A percentile compares a stretch with the other conserved stretches of the same genome.
Evolutionary conservation across 2,329 filamentous ascomycete species (phyloP).

Genomic region (Ascocoryne sarcoides): DNA sequence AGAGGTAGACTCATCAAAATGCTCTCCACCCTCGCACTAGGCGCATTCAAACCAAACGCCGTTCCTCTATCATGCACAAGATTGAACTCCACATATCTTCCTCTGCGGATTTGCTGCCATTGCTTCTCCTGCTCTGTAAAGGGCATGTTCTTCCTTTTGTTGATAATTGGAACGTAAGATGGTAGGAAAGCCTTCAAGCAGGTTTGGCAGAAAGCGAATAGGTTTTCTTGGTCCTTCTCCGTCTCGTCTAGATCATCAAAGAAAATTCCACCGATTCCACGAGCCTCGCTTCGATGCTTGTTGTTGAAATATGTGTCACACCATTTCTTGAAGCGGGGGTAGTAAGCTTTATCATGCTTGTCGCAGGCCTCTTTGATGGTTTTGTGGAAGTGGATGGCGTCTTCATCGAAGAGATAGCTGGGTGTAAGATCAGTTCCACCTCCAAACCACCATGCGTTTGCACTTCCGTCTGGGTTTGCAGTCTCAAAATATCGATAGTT

Average conservation of each 20-base stretch:
- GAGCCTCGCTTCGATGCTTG: constrained; percentile 78
- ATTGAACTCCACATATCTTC: constrained; percentile 98
- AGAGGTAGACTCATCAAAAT: constrained; percentile 95
- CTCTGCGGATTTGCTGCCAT: constrained; percentile 91
- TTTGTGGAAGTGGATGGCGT: constrained; percentile 92
- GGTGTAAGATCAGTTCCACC: constrained; percentile 92
- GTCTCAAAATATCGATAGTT: constrained; percentile 99
- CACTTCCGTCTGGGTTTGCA: constrained; percentile 69
- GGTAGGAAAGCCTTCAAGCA: constrained; percentile 82
- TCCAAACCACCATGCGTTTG: constrained; percentile 95
- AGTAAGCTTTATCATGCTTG: constrained; percentile 85
- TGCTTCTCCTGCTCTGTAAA: constrained; percentile 80
- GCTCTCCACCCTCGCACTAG: constrained; percentile 85
- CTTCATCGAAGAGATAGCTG: constrained; percentile 90
- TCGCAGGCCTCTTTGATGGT: constrained; percentile 91
- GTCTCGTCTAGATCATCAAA: constrained; percentile 92
- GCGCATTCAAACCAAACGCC: constrained; percentile 86
- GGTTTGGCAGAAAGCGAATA: constrained; percentile 83
- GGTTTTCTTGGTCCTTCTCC: constrained; percentile 78
- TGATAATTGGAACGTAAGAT: constrained; percentile 81
- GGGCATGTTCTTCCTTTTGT: constrained; percentile 83
- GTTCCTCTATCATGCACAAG: constrained; percentile 94
- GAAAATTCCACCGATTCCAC: constrained; percentile 93
- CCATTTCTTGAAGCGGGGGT: constrained; percentile 93
- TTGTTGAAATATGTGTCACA: constrained; percentile 97